phyloP scores from a whole-genome alignment of 257 asterid species.

The Ophiorrhiza pumila region DNA sequence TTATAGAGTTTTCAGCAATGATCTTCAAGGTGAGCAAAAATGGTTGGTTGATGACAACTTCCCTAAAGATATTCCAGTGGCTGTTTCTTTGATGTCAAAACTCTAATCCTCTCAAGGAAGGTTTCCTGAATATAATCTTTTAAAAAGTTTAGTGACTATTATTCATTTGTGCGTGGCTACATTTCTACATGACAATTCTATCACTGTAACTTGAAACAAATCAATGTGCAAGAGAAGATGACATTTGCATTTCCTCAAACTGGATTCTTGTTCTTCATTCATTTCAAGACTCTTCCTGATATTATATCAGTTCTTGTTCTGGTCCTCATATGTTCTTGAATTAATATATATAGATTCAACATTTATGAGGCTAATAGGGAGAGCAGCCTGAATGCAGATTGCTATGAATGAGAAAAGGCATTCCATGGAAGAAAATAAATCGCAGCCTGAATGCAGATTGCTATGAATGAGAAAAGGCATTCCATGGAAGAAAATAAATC shows the following conservation, averaged over 20 bases:
- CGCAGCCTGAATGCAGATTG: background rate
- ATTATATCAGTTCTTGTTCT: background rate
- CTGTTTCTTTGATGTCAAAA: background rate
- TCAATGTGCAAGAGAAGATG: no score
- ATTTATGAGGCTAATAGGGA: background rate
- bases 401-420: background rate
- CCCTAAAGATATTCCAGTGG: background rate
- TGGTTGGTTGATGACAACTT: no score
- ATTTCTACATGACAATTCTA: no score
- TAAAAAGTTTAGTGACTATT: no score
- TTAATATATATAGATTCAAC: background rate
- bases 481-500: background rate
- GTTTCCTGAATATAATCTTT: no score
- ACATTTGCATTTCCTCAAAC: no score
- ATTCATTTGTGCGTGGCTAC: no score
- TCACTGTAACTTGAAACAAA: no score
- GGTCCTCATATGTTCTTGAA: background rate
- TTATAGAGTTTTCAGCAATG: no score
- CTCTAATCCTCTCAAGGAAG: background rate
- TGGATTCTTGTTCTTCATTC: background rate
- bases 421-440: background rate
- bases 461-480: background rate
- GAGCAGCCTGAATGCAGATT: background rate
- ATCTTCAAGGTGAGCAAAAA: conserved; percentile 19
- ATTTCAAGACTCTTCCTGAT: no score